These are phyloP conservation scores for Candida germanica DNA, from an alignment of 805 yeast species.

Conservation along the genomic window DNA sequence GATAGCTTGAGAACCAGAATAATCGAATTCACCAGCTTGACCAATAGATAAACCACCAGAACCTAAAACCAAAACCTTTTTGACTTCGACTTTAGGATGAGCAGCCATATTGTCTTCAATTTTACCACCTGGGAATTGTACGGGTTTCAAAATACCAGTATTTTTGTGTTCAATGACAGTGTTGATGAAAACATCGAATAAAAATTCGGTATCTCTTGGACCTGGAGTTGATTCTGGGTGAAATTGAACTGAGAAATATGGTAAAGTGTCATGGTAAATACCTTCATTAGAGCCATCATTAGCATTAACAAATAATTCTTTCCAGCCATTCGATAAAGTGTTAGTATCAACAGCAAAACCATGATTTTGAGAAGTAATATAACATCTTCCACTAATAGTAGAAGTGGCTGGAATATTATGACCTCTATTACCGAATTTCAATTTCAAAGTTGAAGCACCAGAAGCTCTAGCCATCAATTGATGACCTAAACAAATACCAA, in stretches of 20 bases:
- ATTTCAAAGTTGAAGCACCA: slow-evolving; percentile 88
- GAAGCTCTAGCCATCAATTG: slow-evolving; percentile 93
- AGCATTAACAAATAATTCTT: slow-evolving; percentile 90
- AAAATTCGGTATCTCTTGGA: slow-evolving; percentile 97
- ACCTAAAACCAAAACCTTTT: slow-evolving; percentile 91
- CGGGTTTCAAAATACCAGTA: slow-evolving; percentile 61
- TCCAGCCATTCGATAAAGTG: slow-evolving; percentile 79
- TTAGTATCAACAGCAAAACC: slow-evolving; percentile 93
- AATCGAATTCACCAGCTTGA: slow-evolving; percentile 98
- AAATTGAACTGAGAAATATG: slow-evolving; percentile 96
- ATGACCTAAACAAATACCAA: slow-evolving; percentile 98
- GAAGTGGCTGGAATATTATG: slow-evolving; percentile 97
- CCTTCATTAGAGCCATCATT: slow-evolving; percentile 99
- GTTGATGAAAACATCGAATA: slow-evolving; percentile 88
- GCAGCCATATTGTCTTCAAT: slow-evolving; percentile 68
- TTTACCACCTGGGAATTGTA: slow-evolving; percentile 88
- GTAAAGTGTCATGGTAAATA: slow-evolving; percentile 83
- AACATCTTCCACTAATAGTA: slow-evolving; percentile 88
- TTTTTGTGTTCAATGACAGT: slow-evolving; percentile 66
- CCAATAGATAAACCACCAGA: slow-evolving; percentile 98
- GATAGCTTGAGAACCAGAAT: slow-evolving; percentile 96
- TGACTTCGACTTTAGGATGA: slow-evolving; percentile 76
- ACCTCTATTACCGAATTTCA: slow-evolving; percentile 98
- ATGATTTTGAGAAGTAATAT: slow-evolving; percentile 98
- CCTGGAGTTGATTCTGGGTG: slow-evolving; percentile 99